A percentile compares a stretch with the other conserved stretches of the same genome.
phyloP scores from a whole-genome alignment of 176 grass and related monocot genomes.

The Rhipidocladum racemiflorum region DNA sequence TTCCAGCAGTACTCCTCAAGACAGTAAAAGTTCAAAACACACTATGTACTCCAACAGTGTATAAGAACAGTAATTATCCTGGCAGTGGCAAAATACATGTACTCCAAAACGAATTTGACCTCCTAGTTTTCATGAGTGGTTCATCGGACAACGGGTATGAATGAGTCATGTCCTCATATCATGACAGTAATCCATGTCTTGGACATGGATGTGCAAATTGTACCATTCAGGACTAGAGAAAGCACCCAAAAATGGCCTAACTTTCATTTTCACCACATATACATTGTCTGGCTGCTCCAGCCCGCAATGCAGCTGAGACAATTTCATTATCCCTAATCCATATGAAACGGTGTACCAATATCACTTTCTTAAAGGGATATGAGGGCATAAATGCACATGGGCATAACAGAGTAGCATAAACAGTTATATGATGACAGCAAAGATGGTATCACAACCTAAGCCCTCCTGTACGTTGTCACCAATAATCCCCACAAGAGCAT shows the following conservation, averaged over 20 bases:
- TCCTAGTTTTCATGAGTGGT: background rate
- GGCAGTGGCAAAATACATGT: background rate
- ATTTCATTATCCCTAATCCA: background rate
- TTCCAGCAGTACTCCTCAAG: background rate
- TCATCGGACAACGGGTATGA: background rate
- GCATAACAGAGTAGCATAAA: background rate
- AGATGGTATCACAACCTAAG: slow-evolving; percentile 20
- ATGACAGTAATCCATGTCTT: background rate
- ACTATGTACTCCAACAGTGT: background rate
- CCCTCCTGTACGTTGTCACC: slow-evolving; percentile 36
- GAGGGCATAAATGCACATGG: background rate
- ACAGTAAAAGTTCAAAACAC: background rate
- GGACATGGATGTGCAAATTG: background rate
- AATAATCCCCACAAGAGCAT: slow-evolving; percentile 88
- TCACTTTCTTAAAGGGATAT: slow-evolving; percentile 10
- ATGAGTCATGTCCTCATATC: background rate
- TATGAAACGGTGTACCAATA: background rate
- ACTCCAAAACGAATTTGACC: background rate
- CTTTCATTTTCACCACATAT: background rate
- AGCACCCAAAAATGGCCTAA: no score
- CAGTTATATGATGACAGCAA: background rate
- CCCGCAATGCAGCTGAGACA: background rate
- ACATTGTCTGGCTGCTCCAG: background rate
- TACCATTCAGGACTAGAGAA: background rate
- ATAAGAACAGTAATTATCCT: background rate